Evolutionary conservation across 345 rosid species (phyloP).

Genomic region (Luvunga scandens): DNA sequence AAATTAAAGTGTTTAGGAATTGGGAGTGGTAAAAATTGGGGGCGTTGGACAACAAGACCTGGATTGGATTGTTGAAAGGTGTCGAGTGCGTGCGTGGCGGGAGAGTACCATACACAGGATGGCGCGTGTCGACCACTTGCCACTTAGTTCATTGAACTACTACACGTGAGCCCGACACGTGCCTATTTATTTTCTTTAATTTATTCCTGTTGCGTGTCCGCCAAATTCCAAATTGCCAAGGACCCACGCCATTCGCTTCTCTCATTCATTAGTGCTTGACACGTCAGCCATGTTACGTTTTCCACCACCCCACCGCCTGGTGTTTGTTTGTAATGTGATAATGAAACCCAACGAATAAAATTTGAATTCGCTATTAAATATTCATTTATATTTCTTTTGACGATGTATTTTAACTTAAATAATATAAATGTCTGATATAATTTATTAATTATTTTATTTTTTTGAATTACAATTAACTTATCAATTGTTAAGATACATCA

Average conservation of each 20-base stretch:
- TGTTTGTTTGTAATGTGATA: too few species aligned
- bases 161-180: constrained; percentile 24
- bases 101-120: constrained; percentile 26
- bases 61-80: background rate
- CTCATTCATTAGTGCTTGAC: background rate
- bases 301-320: too few species aligned
- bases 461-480: too few species aligned
- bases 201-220: constrained; percentile 6
- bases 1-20: background rate
- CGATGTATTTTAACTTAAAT: too few species aligned
- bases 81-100: constrained; percentile 22
- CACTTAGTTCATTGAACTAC: constrained; percentile 21
- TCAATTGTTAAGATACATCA: too few species aligned
- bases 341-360: too few species aligned
- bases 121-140: constrained; percentile 57
- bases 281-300: constrained; percentile 16
- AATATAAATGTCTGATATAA: too few species aligned
- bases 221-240: background rate
- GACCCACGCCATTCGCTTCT: background rate
- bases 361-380: too few species aligned
- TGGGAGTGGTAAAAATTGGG: background rate
- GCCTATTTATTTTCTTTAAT: constrained; percentile 4
- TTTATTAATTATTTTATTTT: too few species aligned
- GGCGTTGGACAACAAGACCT: background rate
- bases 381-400: too few species aligned